phyloP scores from a whole-genome alignment of 306 rosid genomes.

The Elaeagnus macrophylla region DNA sequence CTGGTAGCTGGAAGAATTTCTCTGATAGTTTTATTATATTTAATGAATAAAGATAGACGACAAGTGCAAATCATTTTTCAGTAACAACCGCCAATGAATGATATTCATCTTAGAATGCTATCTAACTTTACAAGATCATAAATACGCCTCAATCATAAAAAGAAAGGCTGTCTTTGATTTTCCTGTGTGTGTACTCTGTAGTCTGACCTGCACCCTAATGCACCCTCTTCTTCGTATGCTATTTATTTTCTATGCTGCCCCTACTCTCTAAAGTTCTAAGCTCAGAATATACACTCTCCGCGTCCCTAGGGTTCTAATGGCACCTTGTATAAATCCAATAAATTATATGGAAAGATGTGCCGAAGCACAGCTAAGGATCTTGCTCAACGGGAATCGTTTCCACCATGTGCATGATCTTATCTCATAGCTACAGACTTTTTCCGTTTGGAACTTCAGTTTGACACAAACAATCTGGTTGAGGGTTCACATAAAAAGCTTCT shows the following conservation, averaged over 20 bases:
- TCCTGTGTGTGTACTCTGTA: too few species aligned
- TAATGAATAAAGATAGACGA: too few species aligned
- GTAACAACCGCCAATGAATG: too few species aligned
- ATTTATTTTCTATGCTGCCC: slow-evolving; percentile 16
- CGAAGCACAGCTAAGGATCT: slow-evolving; percentile 12
- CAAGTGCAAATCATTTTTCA: too few species aligned
- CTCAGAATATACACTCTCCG: slow-evolving; percentile 25
- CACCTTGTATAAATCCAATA: slow-evolving; percentile 14
- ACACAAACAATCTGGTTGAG: slow-evolving; percentile 86
- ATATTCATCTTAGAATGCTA: neutral
- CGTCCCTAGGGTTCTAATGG: slow-evolving; percentile 9
- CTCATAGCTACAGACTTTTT: slow-evolving; percentile 21
- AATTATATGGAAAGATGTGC: slow-evolving; percentile 3
- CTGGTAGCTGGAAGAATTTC: too few species aligned
- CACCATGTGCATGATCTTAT: slow-evolving; percentile 15
- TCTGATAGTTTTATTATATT: too few species aligned
- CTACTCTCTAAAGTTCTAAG: slow-evolving; percentile 2
- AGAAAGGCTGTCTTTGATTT: slow-evolving; percentile 19
- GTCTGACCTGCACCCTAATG: slow-evolving; percentile 14
- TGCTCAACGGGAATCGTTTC: slow-evolving; percentile 10
- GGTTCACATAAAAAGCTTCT: slow-evolving; percentile 82
- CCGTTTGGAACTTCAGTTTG: slow-evolving; percentile 30
- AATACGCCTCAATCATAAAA: slow-evolving; percentile 24
- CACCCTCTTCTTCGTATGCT: slow-evolving; percentile 16
- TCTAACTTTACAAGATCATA: slow-evolving; percentile 23